Percentiles rank a stretch among this genome's conserved stretches.
These are phyloP conservation scores for Inonotus obliquus DNA, from an alignment of 1,284 basidiomycete genomes.

Conservation along the genomic window DNA sequence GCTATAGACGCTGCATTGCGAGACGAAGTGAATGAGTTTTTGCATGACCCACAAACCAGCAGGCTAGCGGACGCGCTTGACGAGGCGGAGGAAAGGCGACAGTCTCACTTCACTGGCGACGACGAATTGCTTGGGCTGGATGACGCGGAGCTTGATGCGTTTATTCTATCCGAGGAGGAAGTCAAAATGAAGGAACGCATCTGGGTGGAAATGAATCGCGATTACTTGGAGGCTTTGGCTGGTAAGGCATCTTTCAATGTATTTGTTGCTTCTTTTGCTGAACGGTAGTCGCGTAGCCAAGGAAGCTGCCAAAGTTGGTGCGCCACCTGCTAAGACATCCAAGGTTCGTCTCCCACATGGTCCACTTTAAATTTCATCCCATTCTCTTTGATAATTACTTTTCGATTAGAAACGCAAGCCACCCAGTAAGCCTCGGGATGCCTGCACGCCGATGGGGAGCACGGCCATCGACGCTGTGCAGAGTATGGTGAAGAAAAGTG, in stretches of 20 bases:
- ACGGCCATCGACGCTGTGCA: conserved; percentile 79
- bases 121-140: conserved; percentile 79
- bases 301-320: conserved; percentile 50
- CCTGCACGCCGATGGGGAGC: conserved; percentile 63
- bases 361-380: conserved; percentile 19
- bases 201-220: conserved; percentile 95
- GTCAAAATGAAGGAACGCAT: conserved; percentile 88
- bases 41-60: conserved; percentile 52
- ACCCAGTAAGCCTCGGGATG: conserved; percentile 65
- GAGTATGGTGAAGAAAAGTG: conserved; percentile 76
- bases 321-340: conserved; percentile 50
- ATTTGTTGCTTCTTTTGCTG: conserved; percentile 33
- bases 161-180: conserved; percentile 83
- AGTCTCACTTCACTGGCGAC: conserved; percentile 45
- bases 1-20: conserved; percentile 50
- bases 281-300: conserved; percentile 53
- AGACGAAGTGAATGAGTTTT: conserved; percentile 61
- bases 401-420: conserved; percentile 58
- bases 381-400: not conserved
- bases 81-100: conserved; percentile 55
- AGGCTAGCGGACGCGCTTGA: conserved; percentile 54
- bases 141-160: conserved; percentile 89
- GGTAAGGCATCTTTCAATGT: conserved; percentile 41
- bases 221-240: conserved; percentile 88
- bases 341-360: conserved; percentile 61